A percentile compares a stretch with the other conserved stretches of the same genome.
Conservation (phyloP, 192 early-diverging fungal genomes). For the Chytriomyces hyalinus region DNA sequence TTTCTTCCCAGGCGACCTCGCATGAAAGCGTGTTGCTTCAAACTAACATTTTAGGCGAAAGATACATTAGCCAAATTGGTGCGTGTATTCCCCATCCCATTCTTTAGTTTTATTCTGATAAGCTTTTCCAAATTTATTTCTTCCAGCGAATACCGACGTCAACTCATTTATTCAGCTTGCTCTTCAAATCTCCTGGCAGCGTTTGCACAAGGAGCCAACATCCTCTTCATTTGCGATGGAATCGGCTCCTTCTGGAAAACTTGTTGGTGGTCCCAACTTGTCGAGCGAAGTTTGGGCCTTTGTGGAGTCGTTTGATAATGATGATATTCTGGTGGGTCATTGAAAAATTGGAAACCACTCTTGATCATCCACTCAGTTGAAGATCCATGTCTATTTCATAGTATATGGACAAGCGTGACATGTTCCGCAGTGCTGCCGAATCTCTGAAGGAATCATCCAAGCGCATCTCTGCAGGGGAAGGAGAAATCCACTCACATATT, state of each 20-base stretch:
- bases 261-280: conserved; percentile 79
- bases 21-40: conserved; percentile 76
- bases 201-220: conserved; percentile 61
- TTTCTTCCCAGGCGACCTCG: conserved; percentile 48
- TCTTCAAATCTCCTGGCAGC: conserved; percentile 81
- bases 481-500: neutral
- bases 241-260: neutral
- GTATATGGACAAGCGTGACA: conserved; percentile 60
- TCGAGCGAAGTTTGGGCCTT: conserved; percentile 77
- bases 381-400: neutral
- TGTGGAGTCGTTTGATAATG: conserved; percentile 76
- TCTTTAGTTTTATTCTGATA: conserved; percentile 5
- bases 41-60: conserved; percentile 74
- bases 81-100: neutral
- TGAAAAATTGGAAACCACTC: neutral
- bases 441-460: conserved; percentile 50
- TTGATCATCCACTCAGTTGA: neutral
- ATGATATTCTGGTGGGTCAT: conserved; percentile 55
- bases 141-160: conserved; percentile 60
- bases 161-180: conserved; percentile 92
- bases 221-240: neutral
- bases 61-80: conserved; percentile 81
- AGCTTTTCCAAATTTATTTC: neutral
- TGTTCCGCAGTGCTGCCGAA: conserved; percentile 48
- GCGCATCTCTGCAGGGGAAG: neutral